These are phyloP conservation scores for Sechiopsis laciniata DNA, from an alignment of 306 rosid species.

Conservation along the genomic window DNA sequence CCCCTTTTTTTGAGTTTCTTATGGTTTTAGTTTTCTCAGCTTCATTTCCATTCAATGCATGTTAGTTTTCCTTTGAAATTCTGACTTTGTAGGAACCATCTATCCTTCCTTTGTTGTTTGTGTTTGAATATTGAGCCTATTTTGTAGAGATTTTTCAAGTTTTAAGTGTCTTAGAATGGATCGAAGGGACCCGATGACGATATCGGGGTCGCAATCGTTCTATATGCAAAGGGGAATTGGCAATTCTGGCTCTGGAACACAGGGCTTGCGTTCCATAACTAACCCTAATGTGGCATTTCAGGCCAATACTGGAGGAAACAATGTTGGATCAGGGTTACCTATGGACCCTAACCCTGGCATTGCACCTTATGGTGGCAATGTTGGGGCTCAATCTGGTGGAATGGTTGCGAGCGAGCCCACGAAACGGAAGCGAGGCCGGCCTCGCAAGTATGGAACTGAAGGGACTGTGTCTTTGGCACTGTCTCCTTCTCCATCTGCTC, in stretches of 20 bases:
- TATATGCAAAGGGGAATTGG: slow-evolving; percentile 63
- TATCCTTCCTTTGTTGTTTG: background rate
- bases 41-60: slow-evolving; percentile 12
- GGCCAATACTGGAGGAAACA: slow-evolving; percentile 47
- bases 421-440: slow-evolving; percentile 91
- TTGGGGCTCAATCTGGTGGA: slow-evolving; percentile 50
- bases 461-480: slow-evolving; percentile 78
- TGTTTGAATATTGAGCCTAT: background rate
- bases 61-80: background rate
- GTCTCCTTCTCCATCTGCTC: slow-evolving; percentile 45
- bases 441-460: slow-evolving; percentile 80
- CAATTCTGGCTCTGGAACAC: slow-evolving; percentile 52
- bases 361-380: slow-evolving; percentile 60
- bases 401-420: slow-evolving; percentile 50
- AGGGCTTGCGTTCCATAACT: slow-evolving; percentile 42
- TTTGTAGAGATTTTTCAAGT: background rate
- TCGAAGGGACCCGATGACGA: slow-evolving; percentile 79
- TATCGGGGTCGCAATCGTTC: slow-evolving; percentile 71
- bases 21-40: background rate
- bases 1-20: background rate
- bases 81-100: slow-evolving; percentile 15
- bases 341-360: slow-evolving; percentile 50
- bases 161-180: slow-evolving; percentile 45
- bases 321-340: slow-evolving; percentile 54
- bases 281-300: slow-evolving; percentile 59